Evolutionary conservation across 345 rosid genomes (phyloP), one percentile per base, ranked within the genome.

Genomic region (Mangifera indica): DNA sequence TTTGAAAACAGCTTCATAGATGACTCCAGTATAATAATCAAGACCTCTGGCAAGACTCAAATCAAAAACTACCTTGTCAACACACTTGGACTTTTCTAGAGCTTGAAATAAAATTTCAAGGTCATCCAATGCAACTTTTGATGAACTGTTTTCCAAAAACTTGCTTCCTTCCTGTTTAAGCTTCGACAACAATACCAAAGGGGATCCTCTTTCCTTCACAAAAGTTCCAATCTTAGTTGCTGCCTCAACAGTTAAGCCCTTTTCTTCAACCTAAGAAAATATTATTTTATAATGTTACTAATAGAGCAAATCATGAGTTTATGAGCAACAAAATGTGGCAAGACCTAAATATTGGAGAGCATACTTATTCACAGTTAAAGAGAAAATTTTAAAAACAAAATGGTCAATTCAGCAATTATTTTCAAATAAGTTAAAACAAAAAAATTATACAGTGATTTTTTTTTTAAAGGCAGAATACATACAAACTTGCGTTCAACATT

Each of bases 1-100:
- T 74, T 76, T 84, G 60, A 93, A 90, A 72, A 88, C 93, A 63
- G 96, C 96, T 86, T 95, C 99, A 76, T 80, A 95, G 72, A 95
- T 91, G 60, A 95, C 91, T 9, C 99, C 99, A 0, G 99, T 92
- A 74, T 95, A 95, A 84, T 95, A 95, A 84, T 92, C 99, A 68
- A 95, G 99, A 60, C 99, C 99, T 80, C 99, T 88, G 58, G 98
- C 99, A 66, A 95, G 92, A 78, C 99, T 95, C 76, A 95, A 84
- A 78, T 95, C 99, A 80, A 95, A 95, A 72, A 91, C 90, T 71
- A 95, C 86, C 80, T 82, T 92, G 77, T 86, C 73, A 68, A 82
- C 85, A 76, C 97, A 88, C 77, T 86, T 85, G 58, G 99, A 84
- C 80, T 77, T 89, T 13, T 88, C 91, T 14, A 95, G 83, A 78